A percentile compares a stretch with the other conserved stretches of the same genome.
Conservation (phyloP, 1,284 basidiomycete species). For the Moesziomyces antarcticus region DNA sequence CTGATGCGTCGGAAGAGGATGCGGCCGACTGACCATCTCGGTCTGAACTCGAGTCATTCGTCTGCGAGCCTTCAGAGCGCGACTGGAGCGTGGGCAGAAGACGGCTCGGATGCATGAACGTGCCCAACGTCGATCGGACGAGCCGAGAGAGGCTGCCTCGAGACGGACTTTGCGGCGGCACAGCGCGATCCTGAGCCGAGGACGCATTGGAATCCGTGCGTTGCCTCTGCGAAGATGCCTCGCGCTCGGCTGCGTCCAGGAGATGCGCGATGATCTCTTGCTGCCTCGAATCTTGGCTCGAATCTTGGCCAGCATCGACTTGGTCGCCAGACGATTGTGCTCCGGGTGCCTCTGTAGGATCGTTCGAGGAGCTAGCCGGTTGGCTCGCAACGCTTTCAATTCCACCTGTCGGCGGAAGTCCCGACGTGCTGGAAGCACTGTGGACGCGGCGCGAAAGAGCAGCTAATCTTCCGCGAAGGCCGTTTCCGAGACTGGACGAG, state of each 20-base stretch:
- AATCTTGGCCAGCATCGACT: not conserved
- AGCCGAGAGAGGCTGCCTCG: slow-evolving; percentile 27
- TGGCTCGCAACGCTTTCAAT: not conserved
- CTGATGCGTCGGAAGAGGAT: not conserved
- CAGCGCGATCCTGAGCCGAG: not conserved
- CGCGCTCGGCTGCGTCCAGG: slow-evolving; percentile 28
- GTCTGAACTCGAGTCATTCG: not conserved
- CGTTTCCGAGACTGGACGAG: slow-evolving; percentile 18
- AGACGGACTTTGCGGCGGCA: slow-evolving; percentile 16
- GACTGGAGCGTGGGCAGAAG: slow-evolving; percentile 15
- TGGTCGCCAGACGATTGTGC: not conserved
- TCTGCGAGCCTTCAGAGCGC: slow-evolving; percentile 5
- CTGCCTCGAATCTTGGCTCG: slow-evolving; percentile 14
- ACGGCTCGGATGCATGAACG: slow-evolving; percentile 32
- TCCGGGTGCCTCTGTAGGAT: not conserved
- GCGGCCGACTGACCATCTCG: slow-evolving; percentile 8
- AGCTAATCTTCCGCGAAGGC: slow-evolving; percentile 37
- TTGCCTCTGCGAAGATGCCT: slow-evolving; percentile 22
- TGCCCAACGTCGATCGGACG: slow-evolving; percentile 29
- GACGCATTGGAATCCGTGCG: slow-evolving; percentile 9
- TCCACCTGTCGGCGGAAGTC: not conserved
- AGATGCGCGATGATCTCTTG: slow-evolving; percentile 40
- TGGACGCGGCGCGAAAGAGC: slow-evolving; percentile 26
- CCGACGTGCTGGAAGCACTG: slow-evolving; percentile 16
- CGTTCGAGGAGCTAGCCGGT: not conserved